Base-by-base conservation (phyloP, 257 asterid species). In the Penstemon barbatus region DNA sequence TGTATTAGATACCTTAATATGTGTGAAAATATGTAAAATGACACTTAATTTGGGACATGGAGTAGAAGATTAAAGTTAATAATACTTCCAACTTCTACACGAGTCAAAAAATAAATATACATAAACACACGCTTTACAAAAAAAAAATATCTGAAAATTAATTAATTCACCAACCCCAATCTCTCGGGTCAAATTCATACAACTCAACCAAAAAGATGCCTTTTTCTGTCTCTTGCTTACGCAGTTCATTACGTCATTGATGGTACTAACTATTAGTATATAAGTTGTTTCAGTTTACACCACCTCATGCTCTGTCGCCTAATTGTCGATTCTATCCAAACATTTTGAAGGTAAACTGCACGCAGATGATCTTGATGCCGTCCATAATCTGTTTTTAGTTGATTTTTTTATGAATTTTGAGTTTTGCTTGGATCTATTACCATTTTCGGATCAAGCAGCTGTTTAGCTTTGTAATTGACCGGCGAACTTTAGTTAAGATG, bases 261-360 rank as follows among this genome's bases (percentile, higher is more conserved):
- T 45, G 12, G 33, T 25, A 25, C 33, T 25, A 25, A 2, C 33
- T 1, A 25, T 25, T 25, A 25, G 33, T 25, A 25, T 25, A 25
- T 25, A 25, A 15, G 13, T 42, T 13, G 9, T 0, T 44, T 43
- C 36, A 25, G 19, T 62, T 49, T 6, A 44, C 66, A n/a, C 25
- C 33, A 6, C 15, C 57, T 8, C 58, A 38, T 39, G 60, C 60
- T 66, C 50, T 25, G 70, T 58, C 41, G 55, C 69, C 73, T 66
- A 66, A 71, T 44, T 12, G 58, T 66, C 36, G 18, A 7, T 65
- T 46, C 48, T 48, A 11, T 10, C 11, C 43, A 56, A 19, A 40
- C 8, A 48, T 62, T 58, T 63, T 54, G 18, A 69, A 58, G 79
- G 76, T 64, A 51, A 44, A 65, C 69, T 65, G 57, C 40, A 36